Conservation (phyloP, 768 basidiomycete genomes). For the Collybiopsis luxurians region DNA sequence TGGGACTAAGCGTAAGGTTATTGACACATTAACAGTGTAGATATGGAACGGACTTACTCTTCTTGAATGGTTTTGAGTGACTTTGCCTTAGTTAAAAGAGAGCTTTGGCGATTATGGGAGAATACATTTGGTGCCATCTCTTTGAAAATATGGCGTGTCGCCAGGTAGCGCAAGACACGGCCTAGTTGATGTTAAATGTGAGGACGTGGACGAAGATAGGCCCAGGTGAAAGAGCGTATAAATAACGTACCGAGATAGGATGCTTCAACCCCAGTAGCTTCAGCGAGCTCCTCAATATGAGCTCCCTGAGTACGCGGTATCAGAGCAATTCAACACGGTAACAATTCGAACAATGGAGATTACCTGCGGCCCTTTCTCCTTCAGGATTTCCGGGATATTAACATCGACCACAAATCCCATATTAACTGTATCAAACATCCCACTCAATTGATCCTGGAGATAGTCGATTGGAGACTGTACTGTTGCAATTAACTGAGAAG, state of each 20-base stretch:
- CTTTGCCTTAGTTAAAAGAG: slow-evolving; percentile 22
- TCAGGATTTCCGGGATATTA: slow-evolving; percentile 32
- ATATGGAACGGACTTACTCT: slow-evolving; percentile 11
- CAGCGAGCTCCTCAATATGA: slow-evolving; percentile 32
- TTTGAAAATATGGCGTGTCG: slow-evolving; percentile 25
- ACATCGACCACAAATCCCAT: slow-evolving; percentile 23
- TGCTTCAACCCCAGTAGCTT: slow-evolving; percentile 23
- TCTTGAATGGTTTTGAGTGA: slow-evolving; percentile 11
- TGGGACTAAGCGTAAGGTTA: slow-evolving; percentile 12
- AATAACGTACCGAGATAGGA: slow-evolving; percentile 18
- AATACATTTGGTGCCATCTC: slow-evolving; percentile 25
- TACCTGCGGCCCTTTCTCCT: slow-evolving; percentile 25
- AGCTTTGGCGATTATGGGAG: slow-evolving; percentile 23
- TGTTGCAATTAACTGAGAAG: slow-evolving; percentile 17
- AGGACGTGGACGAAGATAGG: not conserved
- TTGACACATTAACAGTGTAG: not conserved
- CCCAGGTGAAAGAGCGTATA: not conserved
- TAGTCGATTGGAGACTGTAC: slow-evolving; percentile 17
- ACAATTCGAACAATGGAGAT: too few relatives aligned
- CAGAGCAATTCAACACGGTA: not conserved
- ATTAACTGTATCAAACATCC: slow-evolving; percentile 15
- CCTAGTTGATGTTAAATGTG: slow-evolving; percentile 11
- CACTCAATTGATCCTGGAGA: slow-evolving; percentile 10
- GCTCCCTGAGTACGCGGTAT: slow-evolving; percentile 20
- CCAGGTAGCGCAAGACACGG: slow-evolving; percentile 25